Conservation (phyloP, 192 early-diverging fungal species). For the Linderina pennispora region DNA sequence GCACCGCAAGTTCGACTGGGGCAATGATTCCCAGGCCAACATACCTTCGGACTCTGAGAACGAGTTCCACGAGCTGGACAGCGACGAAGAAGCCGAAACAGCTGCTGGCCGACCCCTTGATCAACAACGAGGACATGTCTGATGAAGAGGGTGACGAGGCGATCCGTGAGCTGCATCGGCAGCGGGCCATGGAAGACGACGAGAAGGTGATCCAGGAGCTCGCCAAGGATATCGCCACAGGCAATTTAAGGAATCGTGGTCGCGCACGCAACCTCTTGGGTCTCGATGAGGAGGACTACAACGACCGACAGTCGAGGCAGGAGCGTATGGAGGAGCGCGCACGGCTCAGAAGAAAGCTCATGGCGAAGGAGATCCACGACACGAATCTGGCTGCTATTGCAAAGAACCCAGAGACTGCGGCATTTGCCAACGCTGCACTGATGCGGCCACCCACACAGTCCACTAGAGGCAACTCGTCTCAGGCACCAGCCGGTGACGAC, state of each 20-base stretch:
- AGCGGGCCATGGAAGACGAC: constrained; percentile 33
- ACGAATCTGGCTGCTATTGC: constrained; percentile 34
- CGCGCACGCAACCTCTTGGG: constrained; percentile 8
- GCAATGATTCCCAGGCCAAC: constrained; percentile 2
- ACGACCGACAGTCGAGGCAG: constrained; percentile 30
- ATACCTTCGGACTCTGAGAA: constrained; percentile 6
- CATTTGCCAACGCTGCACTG: constrained; percentile 44
- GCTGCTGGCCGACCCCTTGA: constrained; percentile 40
- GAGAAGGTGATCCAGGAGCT: constrained; percentile 30
- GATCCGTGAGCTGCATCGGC: constrained; percentile 31
- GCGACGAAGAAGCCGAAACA: constrained; percentile 36
- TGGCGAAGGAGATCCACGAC: constrained; percentile 34
- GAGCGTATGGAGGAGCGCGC: constrained; percentile 41
- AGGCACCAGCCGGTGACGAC: background rate
- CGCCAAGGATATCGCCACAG: constrained; percentile 33
- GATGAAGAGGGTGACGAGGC: constrained; percentile 17
- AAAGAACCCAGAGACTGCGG: constrained; percentile 44
- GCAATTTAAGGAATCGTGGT: constrained; percentile 14
- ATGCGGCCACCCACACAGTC: constrained; percentile 16
- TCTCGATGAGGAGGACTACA: constrained; percentile 35
- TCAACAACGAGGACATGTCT: constrained; percentile 21
- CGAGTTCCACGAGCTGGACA: constrained; percentile 17
- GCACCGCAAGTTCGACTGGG: constrained; percentile 36
- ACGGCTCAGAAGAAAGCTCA: constrained; percentile 11
- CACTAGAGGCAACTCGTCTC: too few relatives aligned